Evolutionary conservation across 2,329 filamentous ascomycete species (phyloP).

Genomic region (Septoria linicola): DNA sequence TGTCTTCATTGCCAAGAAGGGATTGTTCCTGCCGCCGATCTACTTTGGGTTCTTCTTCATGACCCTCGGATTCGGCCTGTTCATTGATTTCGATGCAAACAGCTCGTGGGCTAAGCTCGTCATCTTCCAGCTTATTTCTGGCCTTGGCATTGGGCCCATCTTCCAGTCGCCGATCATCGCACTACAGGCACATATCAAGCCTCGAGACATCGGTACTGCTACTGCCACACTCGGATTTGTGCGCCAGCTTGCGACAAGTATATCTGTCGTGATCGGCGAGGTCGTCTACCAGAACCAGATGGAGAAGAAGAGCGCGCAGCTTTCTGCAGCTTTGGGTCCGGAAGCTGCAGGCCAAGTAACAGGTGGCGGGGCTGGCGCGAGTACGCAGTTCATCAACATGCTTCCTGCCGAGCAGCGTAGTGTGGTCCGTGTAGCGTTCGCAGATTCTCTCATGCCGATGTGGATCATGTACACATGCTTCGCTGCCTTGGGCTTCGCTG

Average conservation of each 20-base stretch:
- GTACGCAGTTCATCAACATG: constrained; percentile 56
- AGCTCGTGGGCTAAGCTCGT: constrained; percentile 42
- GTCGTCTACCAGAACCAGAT: constrained; percentile 77
- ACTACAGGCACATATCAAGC: constrained; percentile 62
- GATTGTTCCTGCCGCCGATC: constrained; percentile 53
- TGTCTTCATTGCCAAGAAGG: constrained; percentile 47
- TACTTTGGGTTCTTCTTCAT: constrained; percentile 45
- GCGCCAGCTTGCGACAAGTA: constrained; percentile 66
- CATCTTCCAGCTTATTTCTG: constrained; percentile 61
- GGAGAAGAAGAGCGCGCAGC: constrained; percentile 53
- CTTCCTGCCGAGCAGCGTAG: constrained; percentile 50
- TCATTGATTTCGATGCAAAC: constrained; percentile 39
- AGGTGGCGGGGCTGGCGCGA: constrained; percentile 61
- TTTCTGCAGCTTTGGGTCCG: constrained; percentile 53
- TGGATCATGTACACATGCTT: constrained; percentile 52
- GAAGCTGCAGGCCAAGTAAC: constrained; percentile 54
- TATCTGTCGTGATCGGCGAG: constrained; percentile 71
- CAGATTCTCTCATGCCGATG: constrained; percentile 47
- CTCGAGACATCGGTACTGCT: constrained; percentile 65
- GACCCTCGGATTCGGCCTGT: constrained; percentile 42
- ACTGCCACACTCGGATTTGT: constrained; percentile 67
- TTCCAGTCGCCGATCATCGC: constrained; percentile 70
- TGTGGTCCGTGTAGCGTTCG: constrained; percentile 45
- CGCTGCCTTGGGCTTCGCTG: constrained; percentile 41
- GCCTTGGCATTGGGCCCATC: constrained; percentile 64